Evolutionary conservation across 371 early-diverging fungal genomes (phyloP), one percentile per base, ranked within the genome.

Genomic region (Chytridiales sp.): DNA sequence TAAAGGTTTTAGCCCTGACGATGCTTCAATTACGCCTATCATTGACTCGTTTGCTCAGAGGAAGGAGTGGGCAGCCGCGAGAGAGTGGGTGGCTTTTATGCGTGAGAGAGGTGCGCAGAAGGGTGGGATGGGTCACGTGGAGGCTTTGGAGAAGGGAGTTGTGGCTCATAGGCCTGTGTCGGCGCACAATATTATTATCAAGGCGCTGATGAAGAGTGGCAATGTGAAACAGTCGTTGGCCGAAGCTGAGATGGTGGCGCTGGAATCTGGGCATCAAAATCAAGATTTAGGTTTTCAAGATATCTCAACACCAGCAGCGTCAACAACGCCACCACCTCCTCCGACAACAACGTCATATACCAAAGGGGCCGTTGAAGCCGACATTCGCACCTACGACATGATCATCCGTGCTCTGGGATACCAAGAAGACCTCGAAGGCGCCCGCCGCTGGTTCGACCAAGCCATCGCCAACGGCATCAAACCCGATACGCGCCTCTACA

Each of bases 321-420:
- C 1, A 31, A 9, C 11, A 34, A 29, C 17, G 49, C 11, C 13
- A 11, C 34, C 13, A 22, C 15, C n/a, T 11, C 15, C 17, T 0
- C 36, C 38, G 21, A n/a, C n/a, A n/a, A n/a, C 4, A 17, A 40
- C 11, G 31, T 19, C 15, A 15, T 19, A 11, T 11, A 48, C 17
- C 13, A 39, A 3, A 0, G 41, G 49, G 15, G n/a, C 15, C 19
- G 54, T 61, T 4, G 26, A 11, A 26, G 66, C 74, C 5, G 66
- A 71, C 46, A 42, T 67, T 2, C 19, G 56, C 21, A 69, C 75
- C 29, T 75, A 57, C 52, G 72, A 75, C 46, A 71, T 75, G 21
- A 44, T 75, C 24, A 58, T 75, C 36, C 65, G 72, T 2, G 63
- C 66, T 9, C 54, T 62, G 49, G 72, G 57, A 5, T 17, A n/a